Evolutionary conservation across 1,284 basidiomycete genomes (phyloP).

Genomic region (Puccinia hordei): DNA sequence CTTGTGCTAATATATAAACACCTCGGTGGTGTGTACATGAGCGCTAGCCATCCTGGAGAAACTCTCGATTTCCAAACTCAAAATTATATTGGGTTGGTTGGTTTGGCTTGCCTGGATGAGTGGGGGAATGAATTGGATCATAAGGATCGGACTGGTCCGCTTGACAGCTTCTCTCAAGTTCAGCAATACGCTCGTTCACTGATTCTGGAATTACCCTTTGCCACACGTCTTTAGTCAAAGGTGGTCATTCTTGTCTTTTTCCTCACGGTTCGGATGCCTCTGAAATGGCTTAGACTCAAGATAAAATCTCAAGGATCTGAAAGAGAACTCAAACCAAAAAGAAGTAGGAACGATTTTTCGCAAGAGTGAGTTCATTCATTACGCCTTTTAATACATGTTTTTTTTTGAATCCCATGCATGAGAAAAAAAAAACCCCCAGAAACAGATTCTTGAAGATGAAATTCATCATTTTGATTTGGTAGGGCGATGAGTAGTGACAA

Average conservation of each 20-base stretch:
- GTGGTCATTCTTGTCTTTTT: neutral
- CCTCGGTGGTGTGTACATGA: neutral
- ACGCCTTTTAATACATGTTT: too few species aligned
- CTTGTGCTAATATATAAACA: neutral
- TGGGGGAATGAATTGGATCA: constrained; percentile 32
- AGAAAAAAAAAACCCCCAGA: too few species aligned
- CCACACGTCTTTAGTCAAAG: neutral
- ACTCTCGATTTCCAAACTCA: constrained; percentile 7
- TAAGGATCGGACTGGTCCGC: constrained; percentile 9
- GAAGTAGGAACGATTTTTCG: neutral
- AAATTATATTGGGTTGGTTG: constrained; percentile 1
- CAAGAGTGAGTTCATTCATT: neutral
- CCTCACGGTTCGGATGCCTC: neutral
- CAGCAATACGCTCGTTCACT: neutral
- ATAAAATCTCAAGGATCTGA: neutral
- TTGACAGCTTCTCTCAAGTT: neutral
- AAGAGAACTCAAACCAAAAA: neutral
- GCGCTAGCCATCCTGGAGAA: neutral
- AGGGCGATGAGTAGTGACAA: too few species aligned
- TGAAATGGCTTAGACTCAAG: constrained; percentile 5
- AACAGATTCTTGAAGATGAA: too few species aligned
- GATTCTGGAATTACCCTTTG: neutral
- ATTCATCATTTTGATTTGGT: too few species aligned
- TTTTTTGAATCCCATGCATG: too few species aligned
- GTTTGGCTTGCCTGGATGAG: constrained; percentile 22